These are phyloP conservation scores for Poa annua DNA, from an alignment of 176 grass and related monocot species.

Conservation along the genomic window DNA sequence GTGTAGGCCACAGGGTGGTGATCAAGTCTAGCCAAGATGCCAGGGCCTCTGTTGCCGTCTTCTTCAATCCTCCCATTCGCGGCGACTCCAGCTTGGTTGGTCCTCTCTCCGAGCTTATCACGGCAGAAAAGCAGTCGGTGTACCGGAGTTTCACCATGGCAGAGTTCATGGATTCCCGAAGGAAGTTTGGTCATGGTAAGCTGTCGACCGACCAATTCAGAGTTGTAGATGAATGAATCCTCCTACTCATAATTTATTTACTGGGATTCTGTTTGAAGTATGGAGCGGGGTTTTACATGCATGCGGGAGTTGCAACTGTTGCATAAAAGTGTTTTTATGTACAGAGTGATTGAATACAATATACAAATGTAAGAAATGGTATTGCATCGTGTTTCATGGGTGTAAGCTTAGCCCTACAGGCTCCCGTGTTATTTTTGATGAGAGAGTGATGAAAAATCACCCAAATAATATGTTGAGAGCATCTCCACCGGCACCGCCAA, in stretches of 20 bases:
- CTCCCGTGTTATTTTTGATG: too few relatives aligned
- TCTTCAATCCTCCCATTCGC: conserved; percentile 51
- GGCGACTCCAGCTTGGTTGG: conserved; percentile 24
- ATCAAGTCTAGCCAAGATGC: conserved; percentile 49
- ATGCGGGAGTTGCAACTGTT: too few relatives aligned
- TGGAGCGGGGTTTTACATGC: not conserved
- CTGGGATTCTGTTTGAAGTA: not conserved
- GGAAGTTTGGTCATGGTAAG: conserved; percentile 18
- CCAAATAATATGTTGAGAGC: too few relatives aligned
- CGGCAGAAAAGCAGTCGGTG: conserved; percentile 33
- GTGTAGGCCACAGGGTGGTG: conserved; percentile 53
- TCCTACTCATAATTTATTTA: not conserved
- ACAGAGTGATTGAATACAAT: too few relatives aligned
- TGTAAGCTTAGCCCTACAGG: too few relatives aligned
- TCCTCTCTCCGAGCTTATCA: conserved; percentile 49
- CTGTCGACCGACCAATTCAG: conserved; percentile 30
- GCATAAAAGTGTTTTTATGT: too few relatives aligned
- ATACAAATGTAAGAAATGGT: too few relatives aligned
- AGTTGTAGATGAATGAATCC: not conserved
- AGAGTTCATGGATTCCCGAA: conserved; percentile 47
- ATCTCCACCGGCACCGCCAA: too few relatives aligned
- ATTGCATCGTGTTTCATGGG: too few relatives aligned
- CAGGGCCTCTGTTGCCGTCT: conserved; percentile 50
- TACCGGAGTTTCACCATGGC: conserved; percentile 44
- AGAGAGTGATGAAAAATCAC: too few relatives aligned